Evolutionary conservation across 2,329 filamentous ascomycete species (phyloP).

Genomic region (Phaeomoniella chlamydospora): DNA sequence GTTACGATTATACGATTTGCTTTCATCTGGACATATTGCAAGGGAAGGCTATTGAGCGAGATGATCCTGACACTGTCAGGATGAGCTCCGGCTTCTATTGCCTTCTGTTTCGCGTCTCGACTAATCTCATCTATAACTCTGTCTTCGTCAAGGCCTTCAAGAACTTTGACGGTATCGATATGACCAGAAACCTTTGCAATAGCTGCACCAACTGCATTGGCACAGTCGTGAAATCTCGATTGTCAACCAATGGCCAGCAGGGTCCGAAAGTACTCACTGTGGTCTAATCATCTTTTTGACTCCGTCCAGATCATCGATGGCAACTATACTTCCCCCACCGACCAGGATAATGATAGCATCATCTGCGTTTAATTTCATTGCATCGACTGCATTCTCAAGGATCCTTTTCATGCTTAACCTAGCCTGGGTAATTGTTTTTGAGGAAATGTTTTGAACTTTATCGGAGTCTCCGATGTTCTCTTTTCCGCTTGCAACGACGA

Average conservation of each 20-base stretch:
- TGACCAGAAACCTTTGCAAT: constrained; percentile 40
- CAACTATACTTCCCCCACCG: constrained; percentile 41
- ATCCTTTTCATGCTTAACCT: constrained; percentile 26
- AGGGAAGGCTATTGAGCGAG: constrained; percentile 23
- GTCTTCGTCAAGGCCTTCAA: constrained; percentile 7
- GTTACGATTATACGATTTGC: constrained; percentile 18
- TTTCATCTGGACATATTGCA: constrained; percentile 14
- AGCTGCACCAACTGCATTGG: constrained; percentile 47
- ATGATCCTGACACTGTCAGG: constrained; percentile 12
- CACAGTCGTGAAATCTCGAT: constrained; percentile 32
- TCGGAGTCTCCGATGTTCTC: not conserved
- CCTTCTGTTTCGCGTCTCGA: constrained; percentile 8
- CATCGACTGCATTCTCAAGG: constrained; percentile 38
- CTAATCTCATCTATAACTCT: constrained; percentile 12
- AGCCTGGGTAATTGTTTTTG: constrained; percentile 8
- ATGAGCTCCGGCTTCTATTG: constrained; percentile 6
- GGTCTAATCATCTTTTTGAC: constrained; percentile 37
- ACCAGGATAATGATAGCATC: constrained; percentile 37
- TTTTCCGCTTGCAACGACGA: constrained; percentile 3
- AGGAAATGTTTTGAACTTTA: not conserved
- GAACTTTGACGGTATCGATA: constrained; percentile 35
- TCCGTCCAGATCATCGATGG: constrained; percentile 31
- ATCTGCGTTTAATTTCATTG: constrained; percentile 41
- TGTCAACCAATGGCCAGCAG: not conserved
- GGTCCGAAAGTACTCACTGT: constrained; percentile 16